phyloP scores from a whole-genome alignment of 257 asterid species.

The Nicotiana tomentosiformis region DNA sequence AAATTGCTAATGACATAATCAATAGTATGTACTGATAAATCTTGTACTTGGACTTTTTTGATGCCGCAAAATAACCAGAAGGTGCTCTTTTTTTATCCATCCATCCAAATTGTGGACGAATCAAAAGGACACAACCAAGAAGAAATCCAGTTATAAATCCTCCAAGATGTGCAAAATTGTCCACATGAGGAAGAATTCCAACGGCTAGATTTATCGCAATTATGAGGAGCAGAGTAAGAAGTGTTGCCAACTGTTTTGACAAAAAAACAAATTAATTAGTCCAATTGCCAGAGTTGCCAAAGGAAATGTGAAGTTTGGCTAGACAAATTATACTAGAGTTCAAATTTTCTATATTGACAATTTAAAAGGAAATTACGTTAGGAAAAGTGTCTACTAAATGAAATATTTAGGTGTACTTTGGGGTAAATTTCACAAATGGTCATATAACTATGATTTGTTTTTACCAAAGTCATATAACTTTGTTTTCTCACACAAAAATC shows the following conservation, averaged over 20 bases:
- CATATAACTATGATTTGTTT: no score
- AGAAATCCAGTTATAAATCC: slow-evolving; percentile 78
- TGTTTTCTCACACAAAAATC: no score
- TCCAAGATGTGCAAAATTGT: slow-evolving; percentile 93
- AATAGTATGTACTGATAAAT: slow-evolving; percentile 47
- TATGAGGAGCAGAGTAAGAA: slow-evolving; percentile 54
- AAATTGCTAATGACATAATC: slow-evolving; percentile 28
- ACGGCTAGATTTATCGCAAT: slow-evolving; percentile 68
- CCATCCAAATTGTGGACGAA: slow-evolving; percentile 84
- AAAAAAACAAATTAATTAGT: no score
- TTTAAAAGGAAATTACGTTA: neutral
- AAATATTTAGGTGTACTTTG: neutral
- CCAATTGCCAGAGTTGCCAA: neutral
- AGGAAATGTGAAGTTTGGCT: neutral
- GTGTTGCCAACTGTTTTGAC: slow-evolving; percentile 48
- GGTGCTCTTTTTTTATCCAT: slow-evolving; percentile 34
- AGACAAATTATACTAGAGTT: neutral
- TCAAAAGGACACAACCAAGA: slow-evolving; percentile 67
- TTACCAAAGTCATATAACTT: no score
- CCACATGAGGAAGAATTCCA: slow-evolving; percentile 96
- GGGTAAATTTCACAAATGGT: no score
- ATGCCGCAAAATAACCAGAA: slow-evolving; percentile 21
- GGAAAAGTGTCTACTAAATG: neutral
- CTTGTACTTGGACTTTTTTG: slow-evolving; percentile 65
- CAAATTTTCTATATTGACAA: no score